Base-by-base conservation (phyloP, 2,329 filamentous ascomycete species). In the Fusarium veterinarium region DNA sequence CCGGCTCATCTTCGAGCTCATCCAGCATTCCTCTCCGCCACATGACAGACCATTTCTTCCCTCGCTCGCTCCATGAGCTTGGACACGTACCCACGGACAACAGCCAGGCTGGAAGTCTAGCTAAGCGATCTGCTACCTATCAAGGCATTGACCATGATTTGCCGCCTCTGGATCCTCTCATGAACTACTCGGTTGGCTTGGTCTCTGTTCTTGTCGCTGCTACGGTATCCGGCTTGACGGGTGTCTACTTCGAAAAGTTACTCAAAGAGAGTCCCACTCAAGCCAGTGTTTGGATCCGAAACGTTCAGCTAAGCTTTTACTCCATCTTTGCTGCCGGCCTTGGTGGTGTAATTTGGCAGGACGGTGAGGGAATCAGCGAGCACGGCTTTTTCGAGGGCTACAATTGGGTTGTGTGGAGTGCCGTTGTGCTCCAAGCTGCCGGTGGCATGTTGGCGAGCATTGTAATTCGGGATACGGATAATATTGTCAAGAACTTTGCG, bases 331-430 rank as follows among this genome's bases (percentile, higher is more conserved):
- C 95, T 0, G 93, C 95, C 2, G 86, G 98, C 1, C 90, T 98
- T 64, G 87, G 97, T 58, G 96, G 95, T 3, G 92, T 98, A 10
- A 83, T 97, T 6, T 93, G 93, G 83, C 93, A 94, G 72, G 96
- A 99, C 75, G 96, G 95, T 31, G 90, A 91, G 68, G 91, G 93
- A 44, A 95, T 99, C 72, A 88, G 91, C 31, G 90, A 92, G 80
- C 91, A 93, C 70, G 96, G 96, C 17, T 97, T 98, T 82, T 98
- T 99, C 76, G 92, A 93, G 64, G 96, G 96, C 6, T 99, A 98
- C 83, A 98, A 97, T 80, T 92, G 90, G 87, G 87, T 95, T 25
- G 95, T 98, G 6, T 98, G 95, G 95, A 86, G 90, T 9, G 93
- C 95, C 8, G 93, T 98, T 75, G 79, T 91, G 10, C 88, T 96